Conservation (phyloP, 495 filamentous ascomycete genomes). For the Mytilinidion resinicola region DNA sequence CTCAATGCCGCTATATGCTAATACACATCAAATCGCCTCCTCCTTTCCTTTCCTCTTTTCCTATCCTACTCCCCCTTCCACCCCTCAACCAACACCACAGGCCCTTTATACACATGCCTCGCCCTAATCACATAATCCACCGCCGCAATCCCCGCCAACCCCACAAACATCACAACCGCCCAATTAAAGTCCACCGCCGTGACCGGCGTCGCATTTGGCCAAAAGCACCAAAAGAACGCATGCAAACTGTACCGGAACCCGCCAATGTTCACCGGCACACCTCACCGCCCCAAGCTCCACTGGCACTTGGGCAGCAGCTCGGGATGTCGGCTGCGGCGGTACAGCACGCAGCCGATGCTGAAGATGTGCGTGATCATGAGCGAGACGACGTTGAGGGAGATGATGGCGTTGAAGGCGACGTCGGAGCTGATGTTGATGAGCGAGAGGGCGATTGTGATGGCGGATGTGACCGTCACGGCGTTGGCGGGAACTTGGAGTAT, state of each 20-base stretch:
- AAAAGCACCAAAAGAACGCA: conserved; percentile 36
- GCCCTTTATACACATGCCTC: conserved; percentile 27
- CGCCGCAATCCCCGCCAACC: conserved; percentile 10
- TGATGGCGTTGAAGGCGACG: conserved; percentile 50
- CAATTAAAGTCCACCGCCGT: conserved; percentile 27
- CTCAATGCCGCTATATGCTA: neutral
- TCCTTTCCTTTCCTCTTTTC: neutral
- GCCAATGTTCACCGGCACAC: conserved; percentile 24
- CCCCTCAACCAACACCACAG: conserved; percentile 26
- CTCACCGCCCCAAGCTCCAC: conserved; percentile 28
- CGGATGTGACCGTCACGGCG: conserved; percentile 43
- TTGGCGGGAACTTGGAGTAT: conserved; percentile 47
- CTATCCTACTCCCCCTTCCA: conserved; percentile 12
- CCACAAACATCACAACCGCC: conserved; percentile 30
- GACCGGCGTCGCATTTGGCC: conserved; percentile 28
- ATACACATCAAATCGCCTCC: neutral
- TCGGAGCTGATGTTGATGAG: conserved; percentile 56
- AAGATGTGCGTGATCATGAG: conserved; percentile 20
- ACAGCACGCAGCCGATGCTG: conserved; percentile 27
- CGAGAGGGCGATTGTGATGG: conserved; percentile 48
- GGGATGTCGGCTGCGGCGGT: conserved; percentile 21
- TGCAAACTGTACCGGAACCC: conserved; percentile 28
- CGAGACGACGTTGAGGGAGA: conserved; percentile 34
- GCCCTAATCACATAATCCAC: conserved; percentile 20
- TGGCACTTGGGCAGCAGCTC: conserved; percentile 25